Percentiles rank a stretch among this genome's conserved stretches.
Evolutionary conservation across 352 stramenopile species (phyloP).

Genomic region (Pythium sp.): DNA sequence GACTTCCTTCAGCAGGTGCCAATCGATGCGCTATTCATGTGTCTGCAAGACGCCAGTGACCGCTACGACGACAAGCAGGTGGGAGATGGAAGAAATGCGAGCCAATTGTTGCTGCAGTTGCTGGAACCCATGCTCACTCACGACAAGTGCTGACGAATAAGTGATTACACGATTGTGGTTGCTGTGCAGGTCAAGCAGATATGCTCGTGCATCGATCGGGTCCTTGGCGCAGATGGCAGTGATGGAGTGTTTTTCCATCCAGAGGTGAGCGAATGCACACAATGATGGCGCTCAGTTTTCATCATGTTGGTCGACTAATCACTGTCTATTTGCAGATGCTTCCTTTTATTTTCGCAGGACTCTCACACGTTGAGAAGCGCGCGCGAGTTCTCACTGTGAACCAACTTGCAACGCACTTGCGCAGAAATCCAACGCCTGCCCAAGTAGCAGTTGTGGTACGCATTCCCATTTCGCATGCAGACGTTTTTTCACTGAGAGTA

Average conservation of each 20-base stretch:
- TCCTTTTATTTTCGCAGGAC: constrained; percentile 66
- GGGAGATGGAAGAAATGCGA: background rate
- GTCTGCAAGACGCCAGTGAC: constrained; percentile 78
- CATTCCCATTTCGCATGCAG: background rate
- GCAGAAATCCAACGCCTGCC: constrained; percentile 42
- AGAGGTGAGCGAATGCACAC: constrained; percentile 27
- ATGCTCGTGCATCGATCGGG: constrained; percentile 76
- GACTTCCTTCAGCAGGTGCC: constrained; percentile 69
- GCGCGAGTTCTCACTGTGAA: constrained; percentile 64
- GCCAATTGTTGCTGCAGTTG: background rate
- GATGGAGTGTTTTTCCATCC: constrained; percentile 68
- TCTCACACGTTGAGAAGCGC: constrained; percentile 57
- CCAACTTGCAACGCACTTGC: constrained; percentile 68
- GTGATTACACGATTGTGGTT: too few relatives aligned
- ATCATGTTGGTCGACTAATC: background rate
- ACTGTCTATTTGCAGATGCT: constrained; percentile 41
- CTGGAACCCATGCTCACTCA: background rate
- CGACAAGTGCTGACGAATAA: background rate
- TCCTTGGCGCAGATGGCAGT: constrained; percentile 52
- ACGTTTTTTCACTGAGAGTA: background rate
- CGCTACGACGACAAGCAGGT: constrained; percentile 58
- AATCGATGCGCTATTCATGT: constrained; percentile 61
- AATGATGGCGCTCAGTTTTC: background rate
- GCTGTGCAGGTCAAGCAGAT: constrained; percentile 55
- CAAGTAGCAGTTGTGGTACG: constrained; percentile 54